Evolutionary conservation across 2,329 filamentous ascomycete genomes (phyloP), one percentile per base, ranked within the genome.

Genomic region (Bisporella sp.): DNA sequence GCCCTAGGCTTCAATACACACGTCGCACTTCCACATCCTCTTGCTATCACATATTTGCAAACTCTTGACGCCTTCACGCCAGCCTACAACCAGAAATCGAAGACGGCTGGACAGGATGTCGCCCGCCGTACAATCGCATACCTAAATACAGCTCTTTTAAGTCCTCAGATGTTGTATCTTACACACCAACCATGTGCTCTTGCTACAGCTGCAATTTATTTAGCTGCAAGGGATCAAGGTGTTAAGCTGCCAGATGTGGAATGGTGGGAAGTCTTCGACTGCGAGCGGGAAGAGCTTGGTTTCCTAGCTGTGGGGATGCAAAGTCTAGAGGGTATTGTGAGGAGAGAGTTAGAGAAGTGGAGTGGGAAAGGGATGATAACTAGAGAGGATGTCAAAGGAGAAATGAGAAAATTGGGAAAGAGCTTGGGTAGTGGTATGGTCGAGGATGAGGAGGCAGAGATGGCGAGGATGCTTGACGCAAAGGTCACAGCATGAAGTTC

Each of bases 181-280:
- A 97, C 93, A 3, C 91, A 96, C 64, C 93, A 97, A 66, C 92
- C 93, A 1, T 79, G 86, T 54, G 81, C 84, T 29, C 73, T 99
- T 7, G 92, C 93, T 4, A 89, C 89, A 2, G 88, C 91, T 1
- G 89, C 91, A 1, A 86, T 96, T 32, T 99, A 97, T 65, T 80
- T 89, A n/a, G 88, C 92, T 0, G 87, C 89, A 1, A 78, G 84
- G 42, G 90, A 97, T 58, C 67, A 80, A 1, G 83, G 78, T 0
- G 80, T 87, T 9, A 90, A 88, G 66, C 76, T 96, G 69, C 89
- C 92, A 0, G 86, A 87, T 56, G 81, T 79, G 45, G 84, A 89
- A 56, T 99, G 93, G 93, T 99, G 93, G 93, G 91, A 96, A 68
- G 89, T 97, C 0, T 97, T 97, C 66, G 93, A 99, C 68, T 88